Evolutionary conservation across 495 filamentous ascomycete genomes (phyloP), one percentile per base, ranked within the genome.

Genomic region (Talaromyces adpressus): DNA sequence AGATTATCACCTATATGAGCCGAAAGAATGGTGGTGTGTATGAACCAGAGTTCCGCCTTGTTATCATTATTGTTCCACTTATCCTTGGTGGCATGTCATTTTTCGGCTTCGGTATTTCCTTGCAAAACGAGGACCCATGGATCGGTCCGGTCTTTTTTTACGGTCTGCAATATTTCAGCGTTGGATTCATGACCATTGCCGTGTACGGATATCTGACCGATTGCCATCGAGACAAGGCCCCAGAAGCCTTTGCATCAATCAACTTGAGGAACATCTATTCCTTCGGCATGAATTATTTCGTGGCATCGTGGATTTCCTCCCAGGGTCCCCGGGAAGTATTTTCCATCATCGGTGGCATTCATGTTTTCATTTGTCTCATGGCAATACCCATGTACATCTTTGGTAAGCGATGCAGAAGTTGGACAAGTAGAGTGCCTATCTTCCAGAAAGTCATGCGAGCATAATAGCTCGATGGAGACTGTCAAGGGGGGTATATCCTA

Each of bases 11-110:
- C 23, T 73, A 71, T 41, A 69, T 82, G 23, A 75, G 80, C 30
- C 71, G 71, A 69, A 75, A 75, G 61, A 84, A 84, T 65, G 67
- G 68, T 39, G 79, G 80, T 18, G 73, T 84, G 60, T 82, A 82
- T 67, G 78, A 84, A 70, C 83, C 83, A 4, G 83, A 86, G 69
- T 82, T 83, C 64, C 73, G 83, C 11, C 70, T 86, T 12, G 78
- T 79, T 8, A 73, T 82, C 1, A 80, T 83, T 67, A 59, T 77
- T 61, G 59, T 61, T 1, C 22, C 23, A 23, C 22, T 61, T 16
- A 47, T 36, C 32, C 32, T 36, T 36, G 32, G 32, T 36, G 9
- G 32, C 32, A 36, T 36, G 32, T 36, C 32, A 36, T 36, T 36
- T 6, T 36, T 36, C 32, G 32, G 32, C 32, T 36, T 36, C 11